These are phyloP conservation scores for Warburgia ugandensis DNA, from an alignment of 164 flowering plant genomes.

Conservation along the genomic window DNA sequence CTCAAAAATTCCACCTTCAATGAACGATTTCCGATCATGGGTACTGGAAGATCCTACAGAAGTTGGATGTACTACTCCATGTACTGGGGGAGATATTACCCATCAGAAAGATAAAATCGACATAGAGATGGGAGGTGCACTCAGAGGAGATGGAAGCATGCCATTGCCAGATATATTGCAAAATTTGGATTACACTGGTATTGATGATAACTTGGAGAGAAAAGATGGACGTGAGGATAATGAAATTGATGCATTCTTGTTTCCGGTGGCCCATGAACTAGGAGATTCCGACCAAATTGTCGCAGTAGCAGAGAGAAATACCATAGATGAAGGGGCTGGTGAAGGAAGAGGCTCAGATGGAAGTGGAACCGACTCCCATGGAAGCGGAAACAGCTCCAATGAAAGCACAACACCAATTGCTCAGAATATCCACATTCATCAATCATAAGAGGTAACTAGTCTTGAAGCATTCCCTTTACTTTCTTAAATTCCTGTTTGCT, in stretches of 20 bases:
- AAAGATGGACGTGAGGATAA: slow-evolving; percentile 30
- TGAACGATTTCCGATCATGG: slow-evolving; percentile 49
- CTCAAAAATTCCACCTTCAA: slow-evolving; percentile 53
- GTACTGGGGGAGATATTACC: slow-evolving; percentile 19
- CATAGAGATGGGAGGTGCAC: slow-evolving; percentile 50
- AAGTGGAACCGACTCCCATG: slow-evolving; percentile 8
- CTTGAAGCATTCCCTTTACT: neutral
- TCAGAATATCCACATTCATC: neutral
- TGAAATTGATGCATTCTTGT: slow-evolving; percentile 26
- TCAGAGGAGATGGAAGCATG: slow-evolving; percentile 22
- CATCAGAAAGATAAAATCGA: slow-evolving; percentile 57
- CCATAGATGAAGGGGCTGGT: too few species aligned
- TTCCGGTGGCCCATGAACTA: slow-evolving; percentile 18
- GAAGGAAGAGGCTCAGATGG: too few species aligned
- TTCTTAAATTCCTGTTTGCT: neutral
- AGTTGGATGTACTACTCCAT: slow-evolving; percentile 16
- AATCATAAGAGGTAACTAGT: slow-evolving; percentile 1
- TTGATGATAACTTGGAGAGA: slow-evolving; percentile 42
- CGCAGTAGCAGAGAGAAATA: slow-evolving; percentile 3
- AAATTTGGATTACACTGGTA: slow-evolving; percentile 47
- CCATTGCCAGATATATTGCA: slow-evolving; percentile 56
- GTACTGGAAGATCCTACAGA: slow-evolving; percentile 31
- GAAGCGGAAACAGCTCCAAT: slow-evolving; percentile 14
- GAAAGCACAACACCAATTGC: neutral
- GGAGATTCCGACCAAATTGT: slow-evolving; percentile 10